Evolutionary conservation across 73 alveolate genomes (phyloP), one percentile per base, ranked within the genome.

Genomic region (Paramecium octaurelia): DNA sequence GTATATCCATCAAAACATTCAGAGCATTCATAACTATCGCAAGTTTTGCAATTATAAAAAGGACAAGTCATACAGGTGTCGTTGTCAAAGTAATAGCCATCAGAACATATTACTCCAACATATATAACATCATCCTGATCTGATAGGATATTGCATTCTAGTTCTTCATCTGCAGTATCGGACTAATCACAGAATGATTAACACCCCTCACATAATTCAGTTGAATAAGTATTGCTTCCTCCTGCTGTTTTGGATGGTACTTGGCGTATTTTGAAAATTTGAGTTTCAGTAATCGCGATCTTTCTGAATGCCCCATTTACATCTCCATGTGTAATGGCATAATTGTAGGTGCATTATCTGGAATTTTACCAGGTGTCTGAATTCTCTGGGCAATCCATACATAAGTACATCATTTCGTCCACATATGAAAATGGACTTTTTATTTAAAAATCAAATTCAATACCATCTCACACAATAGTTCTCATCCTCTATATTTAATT

Each of bases 341-440:
- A 80, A 48, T 80, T 43, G n/a, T 80, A 80, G 1, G 91, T 43
- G 29, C 91, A 80, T 24, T 1, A 3, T 46, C 91, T 42, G 5
- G 8, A 23, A 44, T 42, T 23, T 20, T 80, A 34, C 91, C 91
- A 80, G 12, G 91, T 80, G 2, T 43, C 50, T 31, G 91, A 46
- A 24, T 80, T 80, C 73, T 80, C 91, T 31, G 12, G 48, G 3
- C 91, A 80, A 80, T 80, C 91, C 91, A 42, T 48, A 80, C 91
- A 80, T 44, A 31, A 42, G 43, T 44, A 44, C 11, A 42, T 43
- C 46, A 21, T 40, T 36, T 31, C 20, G 23, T 80, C 91, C 14
- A 27, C 23, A 43, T 43, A 6, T 44, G 91, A 24, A 6, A 23
- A 80, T 44, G 91, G 91, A 80, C 91, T 80, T 43, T 80, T 36